These are phyloP conservation scores for Stevia rebaudiana DNA, from an alignment of 140 eudicot species.

Conservation along the genomic window DNA sequence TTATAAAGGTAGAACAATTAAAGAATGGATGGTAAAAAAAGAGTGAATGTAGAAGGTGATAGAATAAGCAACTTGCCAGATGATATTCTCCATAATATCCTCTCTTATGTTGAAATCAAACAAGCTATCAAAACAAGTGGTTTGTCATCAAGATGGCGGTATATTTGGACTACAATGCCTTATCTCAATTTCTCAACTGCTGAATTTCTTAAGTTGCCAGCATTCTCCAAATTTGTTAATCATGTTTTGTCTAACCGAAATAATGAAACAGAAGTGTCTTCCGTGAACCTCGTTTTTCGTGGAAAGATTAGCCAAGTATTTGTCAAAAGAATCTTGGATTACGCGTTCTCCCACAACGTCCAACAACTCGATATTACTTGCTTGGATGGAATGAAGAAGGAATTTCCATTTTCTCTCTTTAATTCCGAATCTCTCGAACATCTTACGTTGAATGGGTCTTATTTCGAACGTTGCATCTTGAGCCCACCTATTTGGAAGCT, in stretches of 20 bases:
- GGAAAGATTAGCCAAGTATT: not conserved
- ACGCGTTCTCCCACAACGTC: constrained; percentile 18
- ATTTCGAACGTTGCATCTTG: not conserved
- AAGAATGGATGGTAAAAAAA: too few species aligned
- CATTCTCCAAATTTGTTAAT: not conserved
- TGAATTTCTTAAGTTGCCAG: not conserved
- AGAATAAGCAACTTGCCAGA: constrained; percentile 26
- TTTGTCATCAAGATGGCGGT: constrained; percentile 18
- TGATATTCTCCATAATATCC: constrained; percentile 10
- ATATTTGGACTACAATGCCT: constrained; percentile 3
- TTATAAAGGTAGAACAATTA: not conserved
- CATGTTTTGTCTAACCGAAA: constrained; percentile 9
- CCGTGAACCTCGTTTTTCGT: not conserved
- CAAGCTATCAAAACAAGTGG: not conserved
- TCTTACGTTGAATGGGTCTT: not conserved
- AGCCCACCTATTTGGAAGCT: constrained; percentile 9
- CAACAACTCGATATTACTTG: not conserved
- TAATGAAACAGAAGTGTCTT: not conserved
- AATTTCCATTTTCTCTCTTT: not conserved
- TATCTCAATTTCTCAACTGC: constrained; percentile 8
- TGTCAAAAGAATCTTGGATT: not conserved
- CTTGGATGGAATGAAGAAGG: not conserved
- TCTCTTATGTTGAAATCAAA: not conserved
- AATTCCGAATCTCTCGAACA: not conserved
- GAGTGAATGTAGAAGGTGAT: constrained; percentile 2